Base-by-base conservation (phyloP, 2,329 filamentous ascomycete species). In the Aspergillus sojae region DNA sequence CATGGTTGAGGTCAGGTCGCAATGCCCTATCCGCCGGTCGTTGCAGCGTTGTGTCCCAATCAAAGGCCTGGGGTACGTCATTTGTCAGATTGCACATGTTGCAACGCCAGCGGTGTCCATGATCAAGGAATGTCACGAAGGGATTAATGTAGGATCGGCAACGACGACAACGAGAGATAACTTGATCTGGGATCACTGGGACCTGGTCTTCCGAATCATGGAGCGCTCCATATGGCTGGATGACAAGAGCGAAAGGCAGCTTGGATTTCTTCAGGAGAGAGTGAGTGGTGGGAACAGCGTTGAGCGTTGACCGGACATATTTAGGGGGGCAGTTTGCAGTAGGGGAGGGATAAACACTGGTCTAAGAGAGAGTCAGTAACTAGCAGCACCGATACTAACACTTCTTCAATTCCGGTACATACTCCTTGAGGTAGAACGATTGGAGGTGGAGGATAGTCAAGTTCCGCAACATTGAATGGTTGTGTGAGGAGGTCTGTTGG, bases 31-130 rank as follows among this genome's bases (percentile, higher is more conserved):
- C 94, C 57, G 96, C 90, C 58, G 89, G 91, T 83, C 96, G 94
- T 79, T 98, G 94, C 60, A 93, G 85, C 52, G 92, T 90, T 39
- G 93, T 90, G 79, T 99, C 95, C 95, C 95, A 99, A 77, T 99
- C 95, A 70, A 99, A 99, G 43, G 94, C 94, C 80, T 99, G 95
- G n/a, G 95, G 95, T 45, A 98, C 94, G 72, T 99, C 95, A 77
- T 99, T 99, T 71, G 94, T 97, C 68, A 99, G 84, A 79, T 97
- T 98, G 80, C 95, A 99, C 94, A 99, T 97, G 81, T 99, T 99
- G 83, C 95, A 99, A 74, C 94, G 90, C 95, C 95, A 99, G 75
- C 95, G 88, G 81, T 99, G 95, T 54, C 95, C 95, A 75, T 98
- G 93, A 73, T 99, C 95, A 65, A 99, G 83, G 82, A 99, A 99